A percentile compares a stretch with the other conserved stretches of the same genome.
Conservation (phyloP, 192 early-diverging fungal species). For the Chytriomyces hyalinus region DNA sequence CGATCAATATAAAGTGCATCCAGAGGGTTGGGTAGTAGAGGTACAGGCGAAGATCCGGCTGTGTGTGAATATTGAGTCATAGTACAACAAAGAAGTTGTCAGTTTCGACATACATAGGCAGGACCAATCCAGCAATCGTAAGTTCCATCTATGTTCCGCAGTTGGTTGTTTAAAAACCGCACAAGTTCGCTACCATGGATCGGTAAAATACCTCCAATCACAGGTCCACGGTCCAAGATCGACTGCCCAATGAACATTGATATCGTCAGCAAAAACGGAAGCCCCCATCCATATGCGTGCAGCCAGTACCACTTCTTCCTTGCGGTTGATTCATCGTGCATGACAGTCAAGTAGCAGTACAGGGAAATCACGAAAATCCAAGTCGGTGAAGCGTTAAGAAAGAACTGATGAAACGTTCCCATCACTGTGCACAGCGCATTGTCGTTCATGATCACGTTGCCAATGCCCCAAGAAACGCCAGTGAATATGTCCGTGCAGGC, state of each 20-base stretch:
- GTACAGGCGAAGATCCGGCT: neutral
- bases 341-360: slow-evolving; percentile 13
- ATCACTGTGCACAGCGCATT: neutral
- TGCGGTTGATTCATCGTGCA: neutral
- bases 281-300: slow-evolving; percentile 13
- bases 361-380: slow-evolving; percentile 14
- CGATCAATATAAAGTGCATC: slow-evolving; percentile 10
- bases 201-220: neutral
- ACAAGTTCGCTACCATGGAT: too few species aligned
- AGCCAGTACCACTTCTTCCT: neutral
- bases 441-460: neutral
- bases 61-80: too few species aligned
- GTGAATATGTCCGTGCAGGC: neutral
- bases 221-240: neutral
- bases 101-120: neutral
- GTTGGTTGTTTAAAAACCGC: too few species aligned
- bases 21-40: slow-evolving; percentile 24
- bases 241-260: neutral
- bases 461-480: slow-evolving; percentile 4
- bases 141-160: neutral
- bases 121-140: slow-evolving; percentile 25
- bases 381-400: neutral
- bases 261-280: neutral
- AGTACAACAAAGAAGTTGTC: too few species aligned
- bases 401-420: slow-evolving; percentile 17